A percentile compares a stretch with the other conserved stretches of the same genome.
Conservation (phyloP, 78 protist genomes). For the Dictyostelium brefeldianum region DNA sequence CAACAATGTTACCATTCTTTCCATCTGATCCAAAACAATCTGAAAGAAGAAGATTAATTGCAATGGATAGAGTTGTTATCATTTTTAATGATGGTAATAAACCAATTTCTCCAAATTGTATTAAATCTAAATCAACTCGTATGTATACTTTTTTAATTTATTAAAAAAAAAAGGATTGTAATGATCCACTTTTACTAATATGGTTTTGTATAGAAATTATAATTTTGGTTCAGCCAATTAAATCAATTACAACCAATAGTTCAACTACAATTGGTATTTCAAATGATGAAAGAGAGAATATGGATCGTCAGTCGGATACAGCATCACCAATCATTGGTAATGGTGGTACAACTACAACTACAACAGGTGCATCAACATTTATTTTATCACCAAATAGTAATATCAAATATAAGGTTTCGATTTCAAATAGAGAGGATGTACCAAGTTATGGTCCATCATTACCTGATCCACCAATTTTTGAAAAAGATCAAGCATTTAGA, state of each 20-base stretch:
- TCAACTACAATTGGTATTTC: slow-evolving; percentile 21
- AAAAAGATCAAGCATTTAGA: slow-evolving; percentile 67
- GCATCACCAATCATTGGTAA: background rate
- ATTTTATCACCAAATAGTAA: background rate
- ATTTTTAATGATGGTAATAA: slow-evolving; percentile 78
- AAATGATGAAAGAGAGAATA: background rate
- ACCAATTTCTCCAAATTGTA: slow-evolving; percentile 58
- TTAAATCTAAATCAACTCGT: slow-evolving; percentile 83
- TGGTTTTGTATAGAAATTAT: slow-evolving; percentile 50
- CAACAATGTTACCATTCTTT: slow-evolving; percentile 86
- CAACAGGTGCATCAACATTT: background rate
- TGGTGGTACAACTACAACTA: background rate
- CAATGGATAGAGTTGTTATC: slow-evolving; percentile 84
- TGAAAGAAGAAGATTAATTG: slow-evolving; percentile 77
- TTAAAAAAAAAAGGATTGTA: background rate
- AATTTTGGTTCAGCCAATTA: slow-evolving; percentile 60
- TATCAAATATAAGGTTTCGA: slow-evolving; percentile 54
- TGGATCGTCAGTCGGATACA: background rate
- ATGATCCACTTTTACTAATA: background rate
- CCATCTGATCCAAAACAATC: slow-evolving; percentile 87
- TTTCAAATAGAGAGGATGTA: slow-evolving; percentile 67
- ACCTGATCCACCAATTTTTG: slow-evolving; percentile 72
- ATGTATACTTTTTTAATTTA: background rate
- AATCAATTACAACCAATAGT: background rate
- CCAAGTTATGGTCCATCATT: slow-evolving; percentile 71